A percentile compares a stretch with the other conserved stretches of the same genome.
These are phyloP conservation scores for Thielaviopsis musarum DNA, from an alignment of 2,329 filamentous ascomycete species.

Conservation along the genomic window DNA sequence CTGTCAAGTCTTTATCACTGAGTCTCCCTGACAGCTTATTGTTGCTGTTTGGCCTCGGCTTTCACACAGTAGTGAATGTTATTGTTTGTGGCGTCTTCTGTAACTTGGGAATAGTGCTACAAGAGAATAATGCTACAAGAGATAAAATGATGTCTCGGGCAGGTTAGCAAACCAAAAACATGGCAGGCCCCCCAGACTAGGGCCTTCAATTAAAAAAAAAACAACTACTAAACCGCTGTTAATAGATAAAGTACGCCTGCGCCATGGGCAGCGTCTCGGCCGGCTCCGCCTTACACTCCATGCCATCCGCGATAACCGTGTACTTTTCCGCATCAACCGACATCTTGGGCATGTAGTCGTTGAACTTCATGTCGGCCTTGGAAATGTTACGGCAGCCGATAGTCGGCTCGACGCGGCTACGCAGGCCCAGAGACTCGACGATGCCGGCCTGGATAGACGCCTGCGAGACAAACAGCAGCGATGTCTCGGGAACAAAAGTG, in stretches of 20 bases:
- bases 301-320: constrained; percentile 68
- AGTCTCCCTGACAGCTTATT: too few species aligned
- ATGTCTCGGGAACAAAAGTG: constrained; percentile 51
- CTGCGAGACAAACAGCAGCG: constrained; percentile 69
- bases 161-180: too few species aligned
- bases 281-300: constrained; percentile 56
- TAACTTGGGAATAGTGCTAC: too few species aligned
- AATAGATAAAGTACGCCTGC: constrained; percentile 66
- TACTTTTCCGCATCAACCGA: constrained; percentile 84
- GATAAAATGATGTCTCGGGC: too few species aligned
- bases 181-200: too few species aligned
- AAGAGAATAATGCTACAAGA: too few species aligned
- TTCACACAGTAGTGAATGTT: too few species aligned
- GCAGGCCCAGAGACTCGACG: constrained; percentile 55
- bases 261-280: constrained; percentile 54
- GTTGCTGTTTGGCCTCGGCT: too few species aligned
- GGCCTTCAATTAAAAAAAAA: too few species aligned
- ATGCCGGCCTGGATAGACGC: constrained; percentile 50
- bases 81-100: too few species aligned
- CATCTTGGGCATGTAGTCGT: constrained; percentile 72
- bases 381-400: constrained; percentile 55
- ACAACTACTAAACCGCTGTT: too few species aligned
- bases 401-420: constrained; percentile 67
- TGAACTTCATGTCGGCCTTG: constrained; percentile 84
- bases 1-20: too few species aligned